Evolutionary conservation across 2,329 filamentous ascomycete genomes (phyloP), one percentile per base, ranked within the genome.

Genomic region (Calonectria pseudoreteaudii): DNA sequence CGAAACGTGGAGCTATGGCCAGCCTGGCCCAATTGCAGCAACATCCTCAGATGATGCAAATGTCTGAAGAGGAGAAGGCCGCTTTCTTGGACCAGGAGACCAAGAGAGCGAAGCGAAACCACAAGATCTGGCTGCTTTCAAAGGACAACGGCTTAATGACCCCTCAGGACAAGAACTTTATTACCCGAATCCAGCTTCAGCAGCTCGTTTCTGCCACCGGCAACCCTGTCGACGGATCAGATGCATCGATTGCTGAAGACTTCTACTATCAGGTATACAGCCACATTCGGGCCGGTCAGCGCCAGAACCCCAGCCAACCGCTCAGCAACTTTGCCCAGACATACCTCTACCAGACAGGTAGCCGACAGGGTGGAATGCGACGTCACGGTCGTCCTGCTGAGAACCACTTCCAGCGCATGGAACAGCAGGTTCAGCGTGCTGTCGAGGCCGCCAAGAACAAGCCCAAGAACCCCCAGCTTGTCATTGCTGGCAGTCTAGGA

Each of bases 181-280:
- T 99, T 78, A 98, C 97, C 7, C 93, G 97, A 23, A 99, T 99
- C 77, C 97, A 99, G 84, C 90, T 99, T 67, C 97, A 99, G 86
- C 97, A 99, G 83, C 90, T 99, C 44, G 95, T 99, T 68, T 93
- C 96, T 14, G 96, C 97, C 11, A 98, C 95, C 30, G 96, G 96
- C 13, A 97, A 95, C 80, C 91, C 95, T 5, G 93, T 93, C 68
- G 95, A 98, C 58, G 94, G 93, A 58, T 91, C 92, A 0, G 96
- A 98, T 82, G 92, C 95, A 44, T 92, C 94, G 9, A 89, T 98
- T 47, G 91, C 93, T 1, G 97, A 99, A 80, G 97, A 99, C 83
- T 99, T 99, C 83, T 99, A 99, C 85, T 99, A 98, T 81, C 97
- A 99, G 83, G 97, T 99, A 28, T 96, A 98, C 80, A 96, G 93